Evolutionary conservation across 2,329 filamentous ascomycete species (phyloP).

Genomic region (Ceratocystis diversiconidia): DNA sequence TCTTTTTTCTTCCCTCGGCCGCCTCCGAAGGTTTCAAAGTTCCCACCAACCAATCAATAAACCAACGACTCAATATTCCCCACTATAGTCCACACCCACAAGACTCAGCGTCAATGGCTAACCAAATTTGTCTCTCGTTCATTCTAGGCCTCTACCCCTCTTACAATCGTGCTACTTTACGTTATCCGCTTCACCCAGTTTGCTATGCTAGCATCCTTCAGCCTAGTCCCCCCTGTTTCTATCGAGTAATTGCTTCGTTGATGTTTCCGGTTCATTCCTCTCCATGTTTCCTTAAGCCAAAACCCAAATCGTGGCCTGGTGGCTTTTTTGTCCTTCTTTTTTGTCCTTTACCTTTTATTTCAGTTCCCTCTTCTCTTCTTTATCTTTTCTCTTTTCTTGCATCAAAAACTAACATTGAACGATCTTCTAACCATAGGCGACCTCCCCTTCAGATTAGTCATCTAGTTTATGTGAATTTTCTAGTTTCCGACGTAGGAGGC

Average conservation of each 20-base stretch:
- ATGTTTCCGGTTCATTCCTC: background rate
- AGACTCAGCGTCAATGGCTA: background rate
- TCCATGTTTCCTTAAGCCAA: background rate
- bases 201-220: no score
- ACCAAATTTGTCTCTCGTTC: background rate
- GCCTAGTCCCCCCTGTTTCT: background rate
- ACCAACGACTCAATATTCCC: background rate
- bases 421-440: background rate
- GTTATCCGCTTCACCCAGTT: no score
- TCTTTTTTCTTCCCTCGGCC: constrained; percentile 3
- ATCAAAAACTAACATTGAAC: background rate
- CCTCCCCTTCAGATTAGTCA: background rate
- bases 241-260: constrained; percentile 7
- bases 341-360: background rate
- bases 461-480: background rate
- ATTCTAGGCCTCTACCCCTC: background rate
- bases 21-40: constrained; percentile 6
- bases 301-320: background rate
- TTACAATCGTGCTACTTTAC: no score
- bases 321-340: background rate
- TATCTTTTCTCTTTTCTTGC: background rate
- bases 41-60: constrained; percentile 3
- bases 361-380: background rate
- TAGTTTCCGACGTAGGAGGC: background rate
- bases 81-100: background rate